Evolutionary conservation across 805 yeast species (phyloP).

Genomic region (Kregervanrija pseudodelftensis): DNA sequence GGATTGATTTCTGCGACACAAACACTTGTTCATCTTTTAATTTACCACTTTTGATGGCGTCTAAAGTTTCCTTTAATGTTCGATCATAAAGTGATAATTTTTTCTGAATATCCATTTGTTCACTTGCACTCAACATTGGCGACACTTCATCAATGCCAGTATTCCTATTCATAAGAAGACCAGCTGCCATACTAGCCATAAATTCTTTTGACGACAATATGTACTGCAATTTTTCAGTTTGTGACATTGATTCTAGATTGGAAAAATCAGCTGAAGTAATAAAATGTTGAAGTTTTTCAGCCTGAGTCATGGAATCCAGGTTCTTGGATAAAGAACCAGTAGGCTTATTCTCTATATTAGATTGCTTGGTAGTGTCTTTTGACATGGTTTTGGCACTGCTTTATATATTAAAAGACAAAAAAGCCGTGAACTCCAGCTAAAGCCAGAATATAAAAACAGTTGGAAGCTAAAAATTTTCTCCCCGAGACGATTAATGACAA

Average conservation of each 20-base stretch:
- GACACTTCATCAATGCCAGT: not conserved
- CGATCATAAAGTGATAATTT: conserved; percentile 15
- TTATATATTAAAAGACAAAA: too few relatives aligned
- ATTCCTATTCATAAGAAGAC: not conserved
- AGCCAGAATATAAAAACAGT: too few relatives aligned
- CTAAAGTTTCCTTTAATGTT: conserved; percentile 14
- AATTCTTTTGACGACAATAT: conserved; percentile 12
- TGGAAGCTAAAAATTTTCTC: too few relatives aligned
- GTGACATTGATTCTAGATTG: conserved; percentile 10
- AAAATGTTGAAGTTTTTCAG: conserved; percentile 7
- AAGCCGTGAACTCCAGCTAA: too few relatives aligned
- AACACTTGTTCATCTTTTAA: conserved; percentile 6
- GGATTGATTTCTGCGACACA: not conserved
- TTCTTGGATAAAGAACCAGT: too few relatives aligned
- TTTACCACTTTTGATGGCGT: conserved; percentile 13
- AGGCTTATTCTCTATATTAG: too few relatives aligned
- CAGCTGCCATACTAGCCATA: conserved; percentile 7
- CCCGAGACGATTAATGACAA: too few relatives aligned
- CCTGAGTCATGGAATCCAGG: not conserved
- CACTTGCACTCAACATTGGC: conserved; percentile 5
- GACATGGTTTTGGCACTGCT: too few relatives aligned
- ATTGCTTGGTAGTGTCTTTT: too few relatives aligned
- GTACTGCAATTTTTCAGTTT: conserved; percentile 13
- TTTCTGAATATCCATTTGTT: conserved; percentile 11
- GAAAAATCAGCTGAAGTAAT: conserved; percentile 5